These are phyloP conservation scores for Beauveria caledonica DNA, from an alignment of 2,329 filamentous ascomycete genomes.

Conservation along the genomic window DNA sequence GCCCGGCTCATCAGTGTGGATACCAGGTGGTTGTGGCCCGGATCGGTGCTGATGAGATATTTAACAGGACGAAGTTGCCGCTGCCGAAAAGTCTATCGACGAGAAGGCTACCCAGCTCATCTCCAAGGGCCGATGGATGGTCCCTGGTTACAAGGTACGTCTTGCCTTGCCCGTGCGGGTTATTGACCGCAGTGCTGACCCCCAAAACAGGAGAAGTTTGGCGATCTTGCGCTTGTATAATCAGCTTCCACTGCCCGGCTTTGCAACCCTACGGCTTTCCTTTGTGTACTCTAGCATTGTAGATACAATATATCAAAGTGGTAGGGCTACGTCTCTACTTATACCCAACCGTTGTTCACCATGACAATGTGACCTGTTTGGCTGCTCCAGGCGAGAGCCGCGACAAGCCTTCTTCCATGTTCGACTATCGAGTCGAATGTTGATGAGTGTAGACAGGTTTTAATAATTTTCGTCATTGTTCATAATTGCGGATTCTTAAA, in stretches of 20 bases:
- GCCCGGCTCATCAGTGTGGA: not conserved
- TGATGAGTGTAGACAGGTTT: not conserved
- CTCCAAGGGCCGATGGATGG: constrained; percentile 95
- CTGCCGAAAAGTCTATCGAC: constrained; percentile 93
- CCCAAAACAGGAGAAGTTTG: constrained; percentile 81
- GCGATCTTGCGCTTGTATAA: constrained; percentile 92
- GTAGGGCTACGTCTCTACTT: constrained; percentile 25
- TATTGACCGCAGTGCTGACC: constrained; percentile 34
- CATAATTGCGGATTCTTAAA: not conserved
- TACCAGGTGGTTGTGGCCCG: constrained; percentile 15
- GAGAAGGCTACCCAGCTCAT: constrained; percentile 93
- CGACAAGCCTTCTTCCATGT: not conserved
- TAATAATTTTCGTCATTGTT: not conserved
- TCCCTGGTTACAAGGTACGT: constrained; percentile 96
- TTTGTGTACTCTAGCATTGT: constrained; percentile 64
- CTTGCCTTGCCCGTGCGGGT: not conserved
- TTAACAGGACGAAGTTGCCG: constrained; percentile 80
- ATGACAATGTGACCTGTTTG: not conserved
- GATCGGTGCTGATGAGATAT: constrained; percentile 14
- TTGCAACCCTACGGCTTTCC: constrained; percentile 32
- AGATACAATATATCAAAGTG: constrained; percentile 45
- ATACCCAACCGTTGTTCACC: constrained; percentile 16
- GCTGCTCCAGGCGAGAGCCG: not conserved
- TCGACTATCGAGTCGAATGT: not conserved
- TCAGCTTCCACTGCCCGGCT: constrained; percentile 28